phyloP scores from a whole-genome alignment of 768 basidiomycete genomes.

The Termitomyces sp. region DNA sequence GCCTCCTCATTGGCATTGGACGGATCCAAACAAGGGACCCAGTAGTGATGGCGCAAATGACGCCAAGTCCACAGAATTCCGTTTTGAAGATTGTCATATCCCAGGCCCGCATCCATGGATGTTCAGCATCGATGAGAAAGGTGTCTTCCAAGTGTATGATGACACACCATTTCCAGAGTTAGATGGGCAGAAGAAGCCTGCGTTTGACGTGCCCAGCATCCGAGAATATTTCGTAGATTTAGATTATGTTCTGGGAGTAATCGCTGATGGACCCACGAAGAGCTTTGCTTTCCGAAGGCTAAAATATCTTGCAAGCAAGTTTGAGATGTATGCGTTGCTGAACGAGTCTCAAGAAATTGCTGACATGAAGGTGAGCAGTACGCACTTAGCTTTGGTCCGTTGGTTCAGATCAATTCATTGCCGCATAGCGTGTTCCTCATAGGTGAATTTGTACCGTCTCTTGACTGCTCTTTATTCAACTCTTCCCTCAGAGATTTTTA shows the following conservation, averaged over 20 bases:
- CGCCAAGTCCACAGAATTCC: slow-evolving; percentile 49
- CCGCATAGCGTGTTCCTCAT: background rate
- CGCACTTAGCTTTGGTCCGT: background rate
- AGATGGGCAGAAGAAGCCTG: slow-evolving; percentile 45
- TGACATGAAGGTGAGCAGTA: slow-evolving; percentile 83
- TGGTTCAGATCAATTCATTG: background rate
- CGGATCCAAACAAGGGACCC: slow-evolving; percentile 42
- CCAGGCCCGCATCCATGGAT: slow-evolving; percentile 62
- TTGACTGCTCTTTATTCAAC: background rate
- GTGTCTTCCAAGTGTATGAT: slow-evolving; percentile 86
- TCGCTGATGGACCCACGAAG: slow-evolving; percentile 94
- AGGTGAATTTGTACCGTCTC: slow-evolving; percentile 46
- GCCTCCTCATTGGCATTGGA: slow-evolving; percentile 95
- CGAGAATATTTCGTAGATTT: slow-evolving; percentile 96
- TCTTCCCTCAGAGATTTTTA: slow-evolving; percentile 82
- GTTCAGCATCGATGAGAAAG: slow-evolving; percentile 79
- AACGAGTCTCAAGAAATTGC: slow-evolving; percentile 93
- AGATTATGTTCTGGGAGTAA: slow-evolving; percentile 86
- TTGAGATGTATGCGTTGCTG: slow-evolving; percentile 86
- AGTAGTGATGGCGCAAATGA: slow-evolving; percentile 33
- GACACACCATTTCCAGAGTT: slow-evolving; percentile 16
- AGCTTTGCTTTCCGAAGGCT: slow-evolving; percentile 90
- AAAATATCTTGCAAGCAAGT: slow-evolving; percentile 90
- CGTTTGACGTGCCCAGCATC: slow-evolving; percentile 78
- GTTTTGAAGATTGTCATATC: slow-evolving; percentile 68